Conservation (phyloP, 1,139 yeast species). For the Casaregolazyma suthepensis region DNA sequence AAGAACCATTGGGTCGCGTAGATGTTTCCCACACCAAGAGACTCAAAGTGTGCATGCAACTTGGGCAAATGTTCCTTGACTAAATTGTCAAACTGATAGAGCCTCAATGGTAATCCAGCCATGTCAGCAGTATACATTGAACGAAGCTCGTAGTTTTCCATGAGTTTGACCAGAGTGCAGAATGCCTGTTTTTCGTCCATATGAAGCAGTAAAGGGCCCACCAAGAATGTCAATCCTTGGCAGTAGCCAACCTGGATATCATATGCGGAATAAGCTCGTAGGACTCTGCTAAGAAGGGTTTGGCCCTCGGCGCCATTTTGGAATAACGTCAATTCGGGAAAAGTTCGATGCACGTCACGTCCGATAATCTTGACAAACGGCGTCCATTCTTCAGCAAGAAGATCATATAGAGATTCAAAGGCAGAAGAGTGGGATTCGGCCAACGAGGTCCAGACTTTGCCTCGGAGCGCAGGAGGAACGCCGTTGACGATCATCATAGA, state of each 20-base stretch:
- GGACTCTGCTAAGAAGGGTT: conserved; percentile 46
- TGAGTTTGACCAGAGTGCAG: conserved; percentile 50
- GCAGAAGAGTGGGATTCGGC: conserved; percentile 31
- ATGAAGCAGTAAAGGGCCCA: conserved; percentile 55
- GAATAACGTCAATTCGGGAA: conserved; percentile 53
- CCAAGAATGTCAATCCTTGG: conserved; percentile 62
- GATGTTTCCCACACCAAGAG: conserved; percentile 30
- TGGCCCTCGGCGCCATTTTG: conserved; percentile 42
- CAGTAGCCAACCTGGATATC: conserved; percentile 68
- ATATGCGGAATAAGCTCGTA: conserved; percentile 62
- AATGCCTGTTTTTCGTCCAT: conserved; percentile 45
- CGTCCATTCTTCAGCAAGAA: conserved; percentile 39
- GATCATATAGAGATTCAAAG: conserved; percentile 35
- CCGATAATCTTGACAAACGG: conserved; percentile 49
- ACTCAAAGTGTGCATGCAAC: conserved; percentile 42
- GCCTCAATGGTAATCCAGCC: conserved; percentile 50
- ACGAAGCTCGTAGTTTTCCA: conserved; percentile 59
- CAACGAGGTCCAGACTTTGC: conserved; percentile 35
- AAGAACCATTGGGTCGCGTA: conserved; percentile 58
- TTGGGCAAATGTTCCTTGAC: conserved; percentile 40
- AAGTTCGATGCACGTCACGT: conserved; percentile 59
- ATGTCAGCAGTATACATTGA: conserved; percentile 56
- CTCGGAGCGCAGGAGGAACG: conserved; percentile 37
- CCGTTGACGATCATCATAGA: conserved; percentile 32
- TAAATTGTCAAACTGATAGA: conserved; percentile 46